Evolutionary conservation across 768 basidiomycete species (phyloP).

Genomic region (Russula earlei): DNA sequence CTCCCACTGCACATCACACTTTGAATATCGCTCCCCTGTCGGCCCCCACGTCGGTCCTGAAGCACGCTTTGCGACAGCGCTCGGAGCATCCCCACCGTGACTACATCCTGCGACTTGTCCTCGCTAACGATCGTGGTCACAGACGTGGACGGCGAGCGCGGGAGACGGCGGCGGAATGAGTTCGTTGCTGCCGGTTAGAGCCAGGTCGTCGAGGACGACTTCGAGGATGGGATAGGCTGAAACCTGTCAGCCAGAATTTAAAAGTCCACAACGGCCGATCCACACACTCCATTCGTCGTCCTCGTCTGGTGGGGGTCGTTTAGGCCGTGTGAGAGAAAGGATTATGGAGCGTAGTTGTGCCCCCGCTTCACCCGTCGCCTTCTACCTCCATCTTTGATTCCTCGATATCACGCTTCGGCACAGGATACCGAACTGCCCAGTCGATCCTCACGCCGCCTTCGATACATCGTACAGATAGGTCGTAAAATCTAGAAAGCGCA

Average conservation of each 20-base stretch:
- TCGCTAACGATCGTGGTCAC: slow-evolving; percentile 11
- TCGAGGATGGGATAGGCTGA: slow-evolving; percentile 16
- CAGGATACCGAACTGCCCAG: slow-evolving; percentile 11
- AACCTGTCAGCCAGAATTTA: neutral
- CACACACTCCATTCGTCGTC: slow-evolving; percentile 16
- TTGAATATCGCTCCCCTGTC: neutral
- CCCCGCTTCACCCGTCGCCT: neutral
- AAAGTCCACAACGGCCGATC: neutral
- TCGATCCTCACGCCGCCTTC: slow-evolving; percentile 12
- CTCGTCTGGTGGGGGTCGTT: slow-evolving; percentile 18
- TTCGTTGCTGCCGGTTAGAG: neutral
- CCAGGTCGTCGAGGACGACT: slow-evolving; percentile 1
- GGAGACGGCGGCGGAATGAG: slow-evolving; percentile 12
- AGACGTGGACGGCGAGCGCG: slow-evolving; percentile 13
- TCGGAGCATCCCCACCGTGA: slow-evolving; percentile 20
- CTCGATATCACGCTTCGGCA: slow-evolving; percentile 15
- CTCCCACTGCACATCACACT: too few relatives aligned
- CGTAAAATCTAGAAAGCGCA: slow-evolving; percentile 6
- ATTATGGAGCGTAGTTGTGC: slow-evolving; percentile 11
- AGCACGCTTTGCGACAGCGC: slow-evolving; percentile 14
- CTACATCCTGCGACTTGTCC: neutral
- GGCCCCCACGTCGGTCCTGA: neutral
- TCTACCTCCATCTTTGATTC: slow-evolving; percentile 13
- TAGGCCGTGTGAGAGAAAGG: slow-evolving; percentile 15
- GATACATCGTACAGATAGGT: slow-evolving; percentile 10